These are phyloP conservation scores for Botrytis paeoniae DNA, from an alignment of 2,329 filamentous ascomycete genomes.

Conservation along the genomic window DNA sequence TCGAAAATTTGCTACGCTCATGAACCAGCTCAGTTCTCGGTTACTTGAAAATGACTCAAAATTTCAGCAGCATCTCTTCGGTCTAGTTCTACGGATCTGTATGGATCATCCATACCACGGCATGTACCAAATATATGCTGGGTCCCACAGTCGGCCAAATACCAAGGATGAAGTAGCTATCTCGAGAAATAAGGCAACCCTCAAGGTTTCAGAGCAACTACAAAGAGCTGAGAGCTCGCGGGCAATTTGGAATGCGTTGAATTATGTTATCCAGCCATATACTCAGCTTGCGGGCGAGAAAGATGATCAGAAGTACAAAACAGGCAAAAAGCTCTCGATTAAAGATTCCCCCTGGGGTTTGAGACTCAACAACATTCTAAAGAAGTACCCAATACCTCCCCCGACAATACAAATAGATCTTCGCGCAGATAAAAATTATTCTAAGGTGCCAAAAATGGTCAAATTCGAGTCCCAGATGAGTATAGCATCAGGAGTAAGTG, in stretches of 20 bases:
- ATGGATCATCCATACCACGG: constrained; percentile 92
- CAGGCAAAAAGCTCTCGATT: constrained; percentile 60
- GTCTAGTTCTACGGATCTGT: constrained; percentile 79
- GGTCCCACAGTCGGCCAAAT: constrained; percentile 65
- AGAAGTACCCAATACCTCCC: constrained; percentile 71
- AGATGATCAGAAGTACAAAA: constrained; percentile 63
- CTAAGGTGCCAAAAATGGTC: constrained; percentile 67
- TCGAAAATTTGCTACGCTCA: constrained; percentile 85
- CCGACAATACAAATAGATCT: constrained; percentile 85
- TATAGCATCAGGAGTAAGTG: constrained; percentile 86
- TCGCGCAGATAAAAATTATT: constrained; percentile 71
- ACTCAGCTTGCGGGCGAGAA: constrained; percentile 62
- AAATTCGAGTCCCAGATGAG: constrained; percentile 73
- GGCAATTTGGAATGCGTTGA: constrained; percentile 67
- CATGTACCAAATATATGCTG: constrained; percentile 94
- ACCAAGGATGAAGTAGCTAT: constrained; percentile 71
- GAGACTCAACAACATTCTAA: constrained; percentile 60
- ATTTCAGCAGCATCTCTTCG: constrained; percentile 75
- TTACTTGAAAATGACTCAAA: constrained; percentile 64
- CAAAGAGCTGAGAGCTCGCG: constrained; percentile 49
- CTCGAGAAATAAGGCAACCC: constrained; percentile 71
- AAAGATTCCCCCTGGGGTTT: constrained; percentile 62
- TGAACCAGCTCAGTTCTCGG: constrained; percentile 96
- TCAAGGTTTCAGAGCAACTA: constrained; percentile 59
- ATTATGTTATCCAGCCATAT: constrained; percentile 68